These are phyloP conservation scores for Auriscalpium microsporum DNA, from an alignment of 768 basidiomycete species.

Conservation along the genomic window DNA sequence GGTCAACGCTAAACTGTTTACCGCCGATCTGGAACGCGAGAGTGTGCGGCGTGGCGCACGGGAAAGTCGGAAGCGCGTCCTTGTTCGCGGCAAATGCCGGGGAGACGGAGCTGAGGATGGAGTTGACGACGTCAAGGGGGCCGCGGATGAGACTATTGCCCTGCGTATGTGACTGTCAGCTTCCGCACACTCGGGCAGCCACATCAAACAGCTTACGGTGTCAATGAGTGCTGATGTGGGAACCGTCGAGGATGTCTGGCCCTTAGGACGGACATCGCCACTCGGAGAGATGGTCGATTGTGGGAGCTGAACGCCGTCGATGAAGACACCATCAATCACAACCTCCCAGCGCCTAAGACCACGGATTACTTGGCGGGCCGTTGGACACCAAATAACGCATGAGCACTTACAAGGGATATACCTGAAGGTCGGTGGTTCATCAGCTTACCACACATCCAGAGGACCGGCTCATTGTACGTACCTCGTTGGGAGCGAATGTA, in stretches of 20 bases:
- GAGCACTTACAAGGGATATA: conserved; percentile 8
- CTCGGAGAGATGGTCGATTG: conserved; percentile 37
- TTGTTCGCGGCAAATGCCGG: conserved; percentile 4
- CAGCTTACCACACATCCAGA: too few relatives aligned
- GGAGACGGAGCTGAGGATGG: conserved; percentile 7
- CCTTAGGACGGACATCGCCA: conserved; percentile 33
- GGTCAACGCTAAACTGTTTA: conserved; percentile 64
- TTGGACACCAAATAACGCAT: neutral
- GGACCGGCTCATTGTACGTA: conserved; percentile 15
- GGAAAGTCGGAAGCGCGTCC: conserved; percentile 5
- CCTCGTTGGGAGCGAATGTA: conserved; percentile 51
- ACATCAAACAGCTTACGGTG: conserved; percentile 35
- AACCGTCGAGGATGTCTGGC: too few relatives aligned
- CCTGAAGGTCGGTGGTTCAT: neutral
- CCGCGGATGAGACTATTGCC: conserved; percentile 74
- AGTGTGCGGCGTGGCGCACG: conserved; percentile 7
- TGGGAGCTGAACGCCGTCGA: conserved; percentile 56
- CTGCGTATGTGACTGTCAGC: conserved; percentile 23
- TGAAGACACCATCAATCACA: conserved; percentile 57
- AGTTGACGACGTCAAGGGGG: conserved; percentile 26
- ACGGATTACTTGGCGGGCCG: neutral
- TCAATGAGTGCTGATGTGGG: conserved; percentile 47
- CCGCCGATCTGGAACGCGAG: conserved; percentile 12
- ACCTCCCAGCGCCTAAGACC: conserved; percentile 50
- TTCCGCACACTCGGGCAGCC: neutral